Conservation (phyloP, 257 asterid genomes). For the Fraxinus excelsior region DNA sequence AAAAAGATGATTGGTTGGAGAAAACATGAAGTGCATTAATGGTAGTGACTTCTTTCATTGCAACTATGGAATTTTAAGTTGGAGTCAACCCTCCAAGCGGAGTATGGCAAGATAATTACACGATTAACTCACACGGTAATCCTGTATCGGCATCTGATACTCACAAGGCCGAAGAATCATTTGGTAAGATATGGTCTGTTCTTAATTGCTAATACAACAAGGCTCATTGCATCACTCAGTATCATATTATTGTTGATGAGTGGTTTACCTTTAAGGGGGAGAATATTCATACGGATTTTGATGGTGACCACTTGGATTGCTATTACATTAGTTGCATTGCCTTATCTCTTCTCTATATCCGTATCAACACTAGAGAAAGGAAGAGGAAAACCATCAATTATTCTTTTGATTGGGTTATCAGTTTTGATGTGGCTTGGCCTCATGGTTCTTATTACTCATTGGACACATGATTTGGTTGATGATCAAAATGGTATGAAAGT, state of each 20-base stretch:
- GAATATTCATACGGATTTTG: slow-evolving; percentile 33
- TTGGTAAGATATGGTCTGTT: background rate
- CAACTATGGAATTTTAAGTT: slow-evolving; percentile 37
- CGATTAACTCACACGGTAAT: background rate
- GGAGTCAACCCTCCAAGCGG: slow-evolving; percentile 1
- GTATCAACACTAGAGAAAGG: background rate
- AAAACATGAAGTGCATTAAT: background rate
- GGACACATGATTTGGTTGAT: slow-evolving; percentile 24
- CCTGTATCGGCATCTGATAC: background rate
- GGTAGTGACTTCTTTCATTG: slow-evolving; percentile 37
- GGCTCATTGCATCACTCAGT: slow-evolving; percentile 34
- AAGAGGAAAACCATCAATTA: background rate
- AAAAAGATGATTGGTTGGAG: slow-evolving; percentile 15
- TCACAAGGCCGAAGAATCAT: background rate
- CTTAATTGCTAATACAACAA: slow-evolving; percentile 15
- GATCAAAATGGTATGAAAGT: no score
- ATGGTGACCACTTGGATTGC: slow-evolving; percentile 39
- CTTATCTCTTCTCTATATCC: background rate
- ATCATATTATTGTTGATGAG: slow-evolving; percentile 36
- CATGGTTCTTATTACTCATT: slow-evolving; percentile 26
- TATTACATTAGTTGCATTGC: slow-evolving; percentile 14
- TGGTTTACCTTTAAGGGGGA: slow-evolving; percentile 28
- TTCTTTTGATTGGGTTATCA: background rate
- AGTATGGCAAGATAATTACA: slow-evolving; percentile 27
- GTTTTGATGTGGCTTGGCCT: slow-evolving; percentile 16